phyloP scores from a whole-genome alignment of 164 flowering plant genomes.

The Litsea cubeba region DNA sequence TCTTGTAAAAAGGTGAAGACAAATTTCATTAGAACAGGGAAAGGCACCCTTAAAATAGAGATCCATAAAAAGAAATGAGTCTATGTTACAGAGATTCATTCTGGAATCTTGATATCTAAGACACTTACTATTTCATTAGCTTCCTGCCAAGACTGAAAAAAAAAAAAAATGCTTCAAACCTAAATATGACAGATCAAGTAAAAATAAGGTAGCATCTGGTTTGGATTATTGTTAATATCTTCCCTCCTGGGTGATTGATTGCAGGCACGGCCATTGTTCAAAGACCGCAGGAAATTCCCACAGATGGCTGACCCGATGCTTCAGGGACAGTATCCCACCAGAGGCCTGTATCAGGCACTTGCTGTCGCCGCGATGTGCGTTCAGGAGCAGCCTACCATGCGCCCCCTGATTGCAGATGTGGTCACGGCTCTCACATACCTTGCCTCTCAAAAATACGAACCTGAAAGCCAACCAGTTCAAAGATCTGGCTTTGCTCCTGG shows the following conservation, averaged over 20 bases:
- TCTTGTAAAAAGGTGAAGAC: no score
- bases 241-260: slow-evolving; percentile 7
- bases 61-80: background rate
- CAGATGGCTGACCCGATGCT: slow-evolving; percentile 82
- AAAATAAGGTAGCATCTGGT: background rate
- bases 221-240: background rate
- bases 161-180: background rate
- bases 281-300: slow-evolving; percentile 60
- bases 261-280: slow-evolving; percentile 86
- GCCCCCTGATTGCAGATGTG: slow-evolving; percentile 83
- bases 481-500: slow-evolving; percentile 34
- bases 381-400: slow-evolving; percentile 79
- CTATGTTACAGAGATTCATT: background rate
- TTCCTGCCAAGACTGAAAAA: no score
- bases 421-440: slow-evolving; percentile 81
- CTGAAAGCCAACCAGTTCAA: slow-evolving; percentile 42
- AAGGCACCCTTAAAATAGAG: background rate
- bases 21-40: no score
- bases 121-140: no score
- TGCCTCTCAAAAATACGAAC: slow-evolving; percentile 57
- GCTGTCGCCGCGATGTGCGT: slow-evolving; percentile 96
- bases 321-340: slow-evolving; percentile 66
- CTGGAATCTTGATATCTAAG: background rate
- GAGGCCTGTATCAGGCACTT: slow-evolving; percentile 86
- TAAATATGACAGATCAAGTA: background rate